Conservation (phyloP, 345 rosid species). For the Eucalyptus regnans region DNA sequence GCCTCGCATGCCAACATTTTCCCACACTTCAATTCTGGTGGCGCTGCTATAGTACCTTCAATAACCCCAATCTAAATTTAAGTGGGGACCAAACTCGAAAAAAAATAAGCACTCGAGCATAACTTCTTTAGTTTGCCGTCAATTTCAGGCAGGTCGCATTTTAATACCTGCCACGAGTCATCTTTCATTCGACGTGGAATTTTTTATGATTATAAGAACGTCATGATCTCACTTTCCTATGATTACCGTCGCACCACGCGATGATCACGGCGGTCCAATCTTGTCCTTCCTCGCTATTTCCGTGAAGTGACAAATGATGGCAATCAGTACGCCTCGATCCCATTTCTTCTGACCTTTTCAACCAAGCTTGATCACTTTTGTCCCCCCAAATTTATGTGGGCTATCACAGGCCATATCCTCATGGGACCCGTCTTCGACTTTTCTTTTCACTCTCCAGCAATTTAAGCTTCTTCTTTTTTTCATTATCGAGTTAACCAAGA, state of each 20-base stretch:
- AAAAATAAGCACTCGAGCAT: no score
- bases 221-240: neutral
- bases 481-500: neutral
- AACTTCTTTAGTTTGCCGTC: neutral
- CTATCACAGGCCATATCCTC: neutral
- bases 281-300: neutral
- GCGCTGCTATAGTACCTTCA: neutral
- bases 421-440: neutral
- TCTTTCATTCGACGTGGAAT: neutral
- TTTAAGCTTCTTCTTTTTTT: neutral
- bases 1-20: neutral
- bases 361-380: neutral
- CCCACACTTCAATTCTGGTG: neutral
- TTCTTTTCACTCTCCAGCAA: neutral
- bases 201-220: no score
- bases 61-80: no score
- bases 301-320: neutral
- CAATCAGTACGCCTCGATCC: neutral
- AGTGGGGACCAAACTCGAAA: no score
- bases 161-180: no score
- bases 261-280: neutral
- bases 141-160: neutral
- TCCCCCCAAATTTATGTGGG: neutral
- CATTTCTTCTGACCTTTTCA: neutral
- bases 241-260: neutral